Evolutionary conservation across 1,139 yeast genomes (phyloP).

Genomic region (Geotrichum bryndzae): DNA sequence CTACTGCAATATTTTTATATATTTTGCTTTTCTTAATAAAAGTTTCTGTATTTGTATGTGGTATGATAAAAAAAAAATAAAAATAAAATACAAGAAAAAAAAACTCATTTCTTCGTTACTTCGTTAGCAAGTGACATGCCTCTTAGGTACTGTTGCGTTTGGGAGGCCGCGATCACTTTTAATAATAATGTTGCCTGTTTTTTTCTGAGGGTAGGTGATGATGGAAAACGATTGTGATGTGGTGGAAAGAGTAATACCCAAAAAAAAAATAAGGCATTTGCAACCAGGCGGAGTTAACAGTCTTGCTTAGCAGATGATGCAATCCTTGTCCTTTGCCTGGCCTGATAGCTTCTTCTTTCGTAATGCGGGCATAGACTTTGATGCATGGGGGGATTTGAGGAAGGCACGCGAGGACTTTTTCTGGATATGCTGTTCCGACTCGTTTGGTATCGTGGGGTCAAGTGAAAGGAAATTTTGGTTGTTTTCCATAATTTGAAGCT

Average conservation of each 20-base stretch:
- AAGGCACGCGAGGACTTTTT: background rate
- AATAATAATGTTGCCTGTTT: background rate
- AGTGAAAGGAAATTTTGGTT: background rate
- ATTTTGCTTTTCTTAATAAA: background rate
- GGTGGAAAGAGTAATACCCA: background rate
- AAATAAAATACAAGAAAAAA: background rate
- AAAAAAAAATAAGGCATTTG: background rate
- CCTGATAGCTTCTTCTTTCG: slow-evolving; percentile 5
- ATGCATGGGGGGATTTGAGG: slow-evolving; percentile 9
- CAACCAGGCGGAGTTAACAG: background rate
- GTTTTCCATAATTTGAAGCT: background rate
- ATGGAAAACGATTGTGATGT: background rate
- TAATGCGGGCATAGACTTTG: slow-evolving; percentile 17
- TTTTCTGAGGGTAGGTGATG: background rate
- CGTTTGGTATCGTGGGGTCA: slow-evolving; percentile 5
- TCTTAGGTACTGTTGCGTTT: background rate
- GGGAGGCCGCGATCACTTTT: background rate
- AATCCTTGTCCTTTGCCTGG: slow-evolving; percentile 11
- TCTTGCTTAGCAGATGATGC: slow-evolving; percentile 14
- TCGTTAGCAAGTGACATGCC: background rate
- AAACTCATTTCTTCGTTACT: background rate
- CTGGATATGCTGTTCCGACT: slow-evolving; percentile 6
- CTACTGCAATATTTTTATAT: background rate
- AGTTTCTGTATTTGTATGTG: no score
- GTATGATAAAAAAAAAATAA: background rate